phyloP scores from a whole-genome alignment of 2,329 filamentous ascomycete species.

The Fusarium falciforme region DNA sequence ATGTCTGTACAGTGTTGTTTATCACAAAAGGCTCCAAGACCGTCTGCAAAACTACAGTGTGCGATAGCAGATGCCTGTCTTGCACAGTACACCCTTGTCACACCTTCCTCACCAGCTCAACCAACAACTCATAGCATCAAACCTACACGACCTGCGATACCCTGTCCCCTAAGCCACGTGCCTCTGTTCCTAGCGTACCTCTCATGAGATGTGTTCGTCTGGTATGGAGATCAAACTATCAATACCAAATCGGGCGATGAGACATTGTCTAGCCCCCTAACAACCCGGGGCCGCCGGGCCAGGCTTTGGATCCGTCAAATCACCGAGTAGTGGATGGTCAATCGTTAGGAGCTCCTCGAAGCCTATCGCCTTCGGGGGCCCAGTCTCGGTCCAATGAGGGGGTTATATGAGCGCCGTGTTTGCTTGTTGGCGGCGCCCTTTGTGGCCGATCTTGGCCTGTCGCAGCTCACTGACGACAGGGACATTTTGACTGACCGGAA shows the following conservation, averaged over 20 bases:
- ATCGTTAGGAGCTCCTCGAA: background rate
- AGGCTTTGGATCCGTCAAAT: background rate
- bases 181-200: background rate
- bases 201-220: background rate
- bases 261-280: background rate
- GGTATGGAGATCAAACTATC: conserved; percentile 16
- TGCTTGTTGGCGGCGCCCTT: background rate
- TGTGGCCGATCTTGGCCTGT: background rate
- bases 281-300: background rate
- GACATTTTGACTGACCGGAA: background rate
- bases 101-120: background rate
- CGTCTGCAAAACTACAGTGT: background rate
- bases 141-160: background rate
- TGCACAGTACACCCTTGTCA: background rate
- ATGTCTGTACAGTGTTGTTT: background rate
- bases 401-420: background rate
- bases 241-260: background rate
- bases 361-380: background rate
- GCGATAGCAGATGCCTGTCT: background rate
- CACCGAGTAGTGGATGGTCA: background rate
- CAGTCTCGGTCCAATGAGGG: background rate
- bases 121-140: background rate
- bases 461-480: background rate
- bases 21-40: background rate
- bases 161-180: background rate